phyloP scores from a whole-genome alignment of 495 filamentous ascomycete species.

The Xylaria intraflava region DNA sequence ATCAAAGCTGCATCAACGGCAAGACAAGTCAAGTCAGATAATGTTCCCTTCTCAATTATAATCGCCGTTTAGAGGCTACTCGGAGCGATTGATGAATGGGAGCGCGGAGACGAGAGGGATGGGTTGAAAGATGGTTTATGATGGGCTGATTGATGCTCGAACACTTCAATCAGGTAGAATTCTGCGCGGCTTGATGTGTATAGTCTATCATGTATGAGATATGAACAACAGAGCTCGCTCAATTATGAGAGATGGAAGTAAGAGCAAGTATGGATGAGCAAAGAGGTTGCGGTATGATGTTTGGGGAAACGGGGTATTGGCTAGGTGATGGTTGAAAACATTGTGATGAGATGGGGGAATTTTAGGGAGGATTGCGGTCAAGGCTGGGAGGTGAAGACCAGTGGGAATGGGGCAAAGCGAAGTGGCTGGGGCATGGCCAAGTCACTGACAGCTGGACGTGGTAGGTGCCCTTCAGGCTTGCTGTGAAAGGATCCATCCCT shows the following conservation, averaged over 20 bases:
- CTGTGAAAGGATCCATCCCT: neutral
- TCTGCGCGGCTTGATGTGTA: neutral
- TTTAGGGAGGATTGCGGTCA: constrained; percentile 4
- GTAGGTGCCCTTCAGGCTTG: neutral
- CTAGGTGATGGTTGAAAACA: constrained; percentile 6
- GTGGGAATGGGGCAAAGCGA: constrained; percentile 9
- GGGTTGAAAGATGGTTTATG: constrained; percentile 4
- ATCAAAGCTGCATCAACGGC: neutral
- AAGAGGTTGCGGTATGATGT: neutral
- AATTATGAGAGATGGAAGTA: neutral
- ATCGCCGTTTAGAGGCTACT: neutral
- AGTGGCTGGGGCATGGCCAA: constrained; percentile 15
- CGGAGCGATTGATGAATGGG: neutral
- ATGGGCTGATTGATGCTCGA: neutral
- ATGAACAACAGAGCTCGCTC: neutral
- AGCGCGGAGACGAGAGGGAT: neutral
- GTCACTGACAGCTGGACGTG: constrained; percentile 13
- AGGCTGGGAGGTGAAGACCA: constrained; percentile 5
- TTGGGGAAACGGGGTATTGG: constrained; percentile 3
- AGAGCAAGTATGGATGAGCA: neutral
- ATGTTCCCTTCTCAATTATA: neutral
- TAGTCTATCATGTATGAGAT: constrained; percentile 11
- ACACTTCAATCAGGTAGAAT: neutral
- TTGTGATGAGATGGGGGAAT: constrained; percentile 6
- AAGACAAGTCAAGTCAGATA: neutral